phyloP scores from a whole-genome alignment of 2,329 filamentous ascomycete genomes.

The Sordariomycetes sp. region DNA sequence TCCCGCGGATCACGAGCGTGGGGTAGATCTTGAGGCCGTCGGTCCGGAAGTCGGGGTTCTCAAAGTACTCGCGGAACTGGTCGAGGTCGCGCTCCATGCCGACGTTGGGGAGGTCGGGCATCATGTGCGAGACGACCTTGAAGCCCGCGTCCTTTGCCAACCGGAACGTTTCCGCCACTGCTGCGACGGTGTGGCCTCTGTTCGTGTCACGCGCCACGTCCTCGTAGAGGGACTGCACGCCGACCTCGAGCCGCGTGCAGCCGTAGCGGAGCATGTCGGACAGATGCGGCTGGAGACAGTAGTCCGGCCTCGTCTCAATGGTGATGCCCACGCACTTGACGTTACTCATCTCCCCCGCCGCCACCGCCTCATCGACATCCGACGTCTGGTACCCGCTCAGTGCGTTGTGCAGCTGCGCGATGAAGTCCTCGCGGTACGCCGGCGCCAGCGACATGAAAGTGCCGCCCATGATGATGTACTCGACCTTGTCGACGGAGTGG shows the following conservation, averaged over 20 bases:
- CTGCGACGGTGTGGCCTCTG: conserved; percentile 85
- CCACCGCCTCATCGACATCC: conserved; percentile 89
- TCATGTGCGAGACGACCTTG: conserved; percentile 99
- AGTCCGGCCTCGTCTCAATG: conserved; percentile 93
- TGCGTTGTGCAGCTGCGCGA: conserved; percentile 91
- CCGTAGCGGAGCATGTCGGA: conserved; percentile 96
- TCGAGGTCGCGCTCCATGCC: conserved; percentile 96
- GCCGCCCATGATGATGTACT: conserved; percentile 99
- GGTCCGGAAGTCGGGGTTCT: conserved; percentile 89
- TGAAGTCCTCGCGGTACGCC: conserved; percentile 84
- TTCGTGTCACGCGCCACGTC: conserved; percentile 98
- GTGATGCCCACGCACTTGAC: conserved; percentile 98
- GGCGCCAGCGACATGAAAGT: conserved; percentile 96
- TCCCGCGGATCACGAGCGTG: conserved; percentile 91
- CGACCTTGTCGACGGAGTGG: conserved; percentile 96
- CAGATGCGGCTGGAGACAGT: conserved; percentile 90
- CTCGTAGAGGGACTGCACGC: conserved; percentile 93
- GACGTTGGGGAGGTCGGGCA: conserved; percentile 96
- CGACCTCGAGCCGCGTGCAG: conserved; percentile 86
- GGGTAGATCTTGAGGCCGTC: conserved; percentile 98
- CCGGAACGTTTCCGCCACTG: conserved; percentile 93
- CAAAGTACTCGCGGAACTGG: conserved; percentile 96
- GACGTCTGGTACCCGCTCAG: conserved; percentile 90
- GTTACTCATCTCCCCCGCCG: conserved; percentile 90
- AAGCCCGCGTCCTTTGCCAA: conserved; percentile 96